A percentile compares a stretch with the other conserved stretches of the same genome.
These are phyloP conservation scores for Platanthera guangdongensis DNA, from an alignment of 106 monocot species.

Conservation along the genomic window DNA sequence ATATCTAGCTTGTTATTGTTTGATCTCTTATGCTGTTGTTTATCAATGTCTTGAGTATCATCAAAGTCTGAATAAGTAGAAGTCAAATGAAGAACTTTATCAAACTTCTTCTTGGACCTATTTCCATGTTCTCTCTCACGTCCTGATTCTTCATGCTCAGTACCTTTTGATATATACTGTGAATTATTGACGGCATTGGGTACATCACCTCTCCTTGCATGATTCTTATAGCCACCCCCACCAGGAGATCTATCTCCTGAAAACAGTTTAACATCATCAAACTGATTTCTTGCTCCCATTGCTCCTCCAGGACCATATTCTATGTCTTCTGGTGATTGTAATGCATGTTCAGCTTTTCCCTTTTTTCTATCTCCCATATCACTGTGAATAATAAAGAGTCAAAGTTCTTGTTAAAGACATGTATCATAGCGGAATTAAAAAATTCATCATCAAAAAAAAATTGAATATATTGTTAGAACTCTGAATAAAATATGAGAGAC, in stretches of 20 bases:
- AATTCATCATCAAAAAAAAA: neutral
- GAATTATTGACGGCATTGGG: neutral
- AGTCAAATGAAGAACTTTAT: neutral
- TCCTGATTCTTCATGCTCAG: constrained; percentile 14
- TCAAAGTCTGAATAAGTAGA: constrained; percentile 36
- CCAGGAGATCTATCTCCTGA: constrained; percentile 10
- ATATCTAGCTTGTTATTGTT: constrained; percentile 26
- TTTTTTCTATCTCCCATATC: constrained; percentile 16
- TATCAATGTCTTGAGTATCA: constrained; percentile 24
- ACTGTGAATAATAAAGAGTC: constrained; percentile 29
- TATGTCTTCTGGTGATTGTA: constrained; percentile 25
- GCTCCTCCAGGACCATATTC: constrained; percentile 40
- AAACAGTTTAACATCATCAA: constrained; percentile 3
- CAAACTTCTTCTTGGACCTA: constrained; percentile 15
- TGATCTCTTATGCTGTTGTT: constrained; percentile 38
- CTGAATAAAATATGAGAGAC: too few relatives aligned
- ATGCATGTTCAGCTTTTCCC: constrained; percentile 5
- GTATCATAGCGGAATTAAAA: neutral
- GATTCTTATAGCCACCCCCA: constrained; percentile 9
- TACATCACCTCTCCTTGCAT: constrained; percentile 6
- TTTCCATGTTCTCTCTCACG: constrained; percentile 15
- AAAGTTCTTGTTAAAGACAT: neutral
- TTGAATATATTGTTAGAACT: too few relatives aligned
- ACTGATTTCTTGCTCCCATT: constrained; percentile 14
- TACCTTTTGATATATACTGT: constrained; percentile 7